Conservation (phyloP, 2,329 filamentous ascomycete genomes). For the Diaporthe citri region DNA sequence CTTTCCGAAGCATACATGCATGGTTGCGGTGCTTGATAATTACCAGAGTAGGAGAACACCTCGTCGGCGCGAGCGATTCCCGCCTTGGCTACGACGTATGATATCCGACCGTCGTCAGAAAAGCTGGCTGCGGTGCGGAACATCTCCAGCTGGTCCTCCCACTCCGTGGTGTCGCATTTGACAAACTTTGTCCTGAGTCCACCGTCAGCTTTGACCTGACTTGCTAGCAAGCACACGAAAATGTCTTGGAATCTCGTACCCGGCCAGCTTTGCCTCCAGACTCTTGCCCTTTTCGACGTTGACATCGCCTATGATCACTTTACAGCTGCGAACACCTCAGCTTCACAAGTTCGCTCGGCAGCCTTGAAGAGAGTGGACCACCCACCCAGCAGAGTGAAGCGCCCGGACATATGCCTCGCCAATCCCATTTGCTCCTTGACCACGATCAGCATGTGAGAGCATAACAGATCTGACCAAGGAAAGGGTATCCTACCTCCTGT, state of each 20-base stretch:
- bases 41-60: slow-evolving; percentile 42
- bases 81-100: slow-evolving; percentile 51
- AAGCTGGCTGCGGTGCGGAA: slow-evolving; percentile 46
- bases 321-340: neutral
- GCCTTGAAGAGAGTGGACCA: no score
- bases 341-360: no score
- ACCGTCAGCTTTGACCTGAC: neutral
- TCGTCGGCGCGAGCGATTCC: slow-evolving; percentile 48
- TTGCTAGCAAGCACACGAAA: neutral
- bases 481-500: neutral
- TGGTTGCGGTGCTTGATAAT: slow-evolving; percentile 30
- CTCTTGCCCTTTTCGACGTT: neutral
- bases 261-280: neutral
- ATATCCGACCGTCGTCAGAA: slow-evolving; percentile 46
- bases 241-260: neutral
- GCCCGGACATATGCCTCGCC: slow-evolving; percentile 5
- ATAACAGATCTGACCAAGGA: no score
- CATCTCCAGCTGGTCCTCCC: slow-evolving; percentile 49
- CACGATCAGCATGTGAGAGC: neutral
- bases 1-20: neutral
- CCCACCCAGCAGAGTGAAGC: neutral
- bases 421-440: neutral
- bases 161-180: slow-evolving; percentile 47
- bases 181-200: slow-evolving; percentile 42
- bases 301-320: slow-evolving; percentile 6